Base-by-base conservation (phyloP, 768 basidiomycete species). In the Coprinopsis sp. region DNA sequence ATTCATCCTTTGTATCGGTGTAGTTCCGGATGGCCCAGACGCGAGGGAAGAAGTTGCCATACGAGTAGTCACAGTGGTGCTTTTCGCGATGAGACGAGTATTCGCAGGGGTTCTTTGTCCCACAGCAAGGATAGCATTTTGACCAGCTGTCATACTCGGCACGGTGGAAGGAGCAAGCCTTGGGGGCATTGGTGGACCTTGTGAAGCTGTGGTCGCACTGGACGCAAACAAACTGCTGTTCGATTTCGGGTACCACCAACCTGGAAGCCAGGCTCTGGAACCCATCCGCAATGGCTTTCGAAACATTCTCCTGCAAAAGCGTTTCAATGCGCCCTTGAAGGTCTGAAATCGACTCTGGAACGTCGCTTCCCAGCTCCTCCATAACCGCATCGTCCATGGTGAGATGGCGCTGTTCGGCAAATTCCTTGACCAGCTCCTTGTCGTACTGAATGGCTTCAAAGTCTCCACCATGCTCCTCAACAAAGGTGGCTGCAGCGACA, bases 61-160 rank as follows among this genome's bases (percentile, higher is more conserved):
- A 72, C 4, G 70, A 63, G 50, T 69, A 72, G 24, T 72, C 68
- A 50, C 66, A 70, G 41, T 72, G 70, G 43, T 70, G 69, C 37
- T 60, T 63, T 2, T 64, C 52, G 34, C 69, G 62, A 54, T 72
- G 70, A 5, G 55, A 52, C 22, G 54, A 54, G 39, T 59, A 65
- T 53, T 68, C 60, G 49, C 70, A 71, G 12, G 69, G 65, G 46
- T 66, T 58, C 5, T 52, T 37, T 0, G 60, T 59, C 47, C 63
- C 61, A 50, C 70, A 72, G 40, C 70, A 72, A 7, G 64, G 64
- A 37, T 58, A 68, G 42, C 51, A 58, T 46, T 42, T 62, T 29
- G 51, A 52, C 66, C 67, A 69, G 11, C 63, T 59, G 44, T 64
- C 56, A 39, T 65, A 69, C 21, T 63, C 63, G 3, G 59, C 64